Evolutionary conservation across 129 eudicot species (phyloP), one percentile per base, ranked within the genome.

Genomic region (Dittrichia graveolens): DNA sequence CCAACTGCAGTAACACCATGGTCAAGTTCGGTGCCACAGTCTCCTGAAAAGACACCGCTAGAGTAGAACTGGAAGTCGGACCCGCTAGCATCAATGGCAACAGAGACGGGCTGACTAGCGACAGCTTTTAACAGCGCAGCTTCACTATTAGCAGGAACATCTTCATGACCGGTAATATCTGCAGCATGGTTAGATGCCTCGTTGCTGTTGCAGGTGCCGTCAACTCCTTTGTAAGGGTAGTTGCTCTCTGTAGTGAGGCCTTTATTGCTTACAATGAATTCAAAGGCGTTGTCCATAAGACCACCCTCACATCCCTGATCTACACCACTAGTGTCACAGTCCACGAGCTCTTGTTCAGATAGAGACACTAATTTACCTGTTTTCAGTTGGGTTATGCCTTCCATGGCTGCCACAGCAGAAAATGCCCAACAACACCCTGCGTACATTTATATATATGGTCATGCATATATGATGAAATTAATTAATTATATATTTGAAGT

Each of bases 331-430:
- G 78, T 78, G 62, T 78, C 82, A 37, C 82, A 78, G 37, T 78
- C 82, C 67, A 78, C 82, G 7, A 78, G 69, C 62, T 78, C 82
- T 72, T 78, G 82, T 45, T 78, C 82, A 0, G 78, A 78, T 44
- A 71, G 35, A 7, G 82, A 78, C 7, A 72, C 50, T 40, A 78
- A 43, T 46, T 70, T 78, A 19, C 82, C 82, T 11, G 82, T 78
- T 71, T 35, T 62, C 35, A 78, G 72, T 63, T 78, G 78, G 13
- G 82, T 78, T 18, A 78, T 72, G 24, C 82, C 77, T 43, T 78
- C 82, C 76, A 71, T 78, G 11, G 82, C 76, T n/a, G 77, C 77
- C 66, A 78, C 78, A 10, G 82, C 78, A 0, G 82, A 78, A 72
- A 78, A 78, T 37, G 78, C 78, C 82, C 82, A 71, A 38, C 78